These are phyloP conservation scores for Spirogloea muscicola DNA, from an alignment of 139 green algal genomes.

Conservation along the genomic window DNA sequence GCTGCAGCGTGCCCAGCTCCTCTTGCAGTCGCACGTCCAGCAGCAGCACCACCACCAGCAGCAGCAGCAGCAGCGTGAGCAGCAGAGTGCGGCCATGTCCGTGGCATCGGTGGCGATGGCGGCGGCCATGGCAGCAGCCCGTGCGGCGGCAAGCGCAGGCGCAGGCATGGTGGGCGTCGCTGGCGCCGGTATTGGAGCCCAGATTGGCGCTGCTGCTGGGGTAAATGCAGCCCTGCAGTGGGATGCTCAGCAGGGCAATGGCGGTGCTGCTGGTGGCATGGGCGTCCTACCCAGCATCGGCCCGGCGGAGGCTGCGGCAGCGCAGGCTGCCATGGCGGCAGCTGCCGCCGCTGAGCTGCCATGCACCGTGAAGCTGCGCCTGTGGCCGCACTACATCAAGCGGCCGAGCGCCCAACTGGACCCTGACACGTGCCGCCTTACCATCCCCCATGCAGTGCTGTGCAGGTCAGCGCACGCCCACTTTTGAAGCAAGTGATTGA, in stretches of 20 bases:
- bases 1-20: too few relatives aligned
- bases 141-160: slow-evolving; percentile 7
- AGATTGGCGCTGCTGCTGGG: slow-evolving; percentile 13
- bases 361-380: slow-evolving; percentile 67
- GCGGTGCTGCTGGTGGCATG: too few relatives aligned
- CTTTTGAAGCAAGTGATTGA: too few relatives aligned
- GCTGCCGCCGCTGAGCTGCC: slow-evolving; percentile 48
- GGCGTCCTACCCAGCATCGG: too few relatives aligned
- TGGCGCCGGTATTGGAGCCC: slow-evolving; percentile 14
- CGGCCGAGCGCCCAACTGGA: slow-evolving; percentile 19
- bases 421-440: slow-evolving; percentile 47
- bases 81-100: background rate
- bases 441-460: slow-evolving; percentile 70
- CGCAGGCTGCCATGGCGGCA: slow-evolving; percentile 13
- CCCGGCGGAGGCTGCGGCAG: too few relatives aligned
- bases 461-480: slow-evolving; percentile 56
- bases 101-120: background rate
- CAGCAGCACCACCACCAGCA: background rate
- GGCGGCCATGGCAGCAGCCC: slow-evolving; percentile 18
- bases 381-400: slow-evolving; percentile 65
- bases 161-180: background rate
- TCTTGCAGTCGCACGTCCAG: too few relatives aligned
- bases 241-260: too few relatives aligned
- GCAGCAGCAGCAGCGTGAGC: background rate
- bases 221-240: too few relatives aligned